Conservation (phyloP, 768 basidiomycete species). For the Suillus cothurnatus region DNA sequence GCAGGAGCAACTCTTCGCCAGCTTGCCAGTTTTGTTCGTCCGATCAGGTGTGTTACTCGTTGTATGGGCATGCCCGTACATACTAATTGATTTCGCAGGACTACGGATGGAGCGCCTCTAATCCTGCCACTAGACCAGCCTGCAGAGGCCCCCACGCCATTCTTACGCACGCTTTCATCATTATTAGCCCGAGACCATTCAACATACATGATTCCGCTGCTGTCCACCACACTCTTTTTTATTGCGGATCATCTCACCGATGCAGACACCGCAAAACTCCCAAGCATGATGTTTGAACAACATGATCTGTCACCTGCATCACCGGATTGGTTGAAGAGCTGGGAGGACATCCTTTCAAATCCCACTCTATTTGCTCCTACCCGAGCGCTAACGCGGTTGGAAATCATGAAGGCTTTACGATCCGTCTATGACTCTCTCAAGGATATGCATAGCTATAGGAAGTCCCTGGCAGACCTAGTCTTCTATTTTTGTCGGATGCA, state of each 20-base stretch:
- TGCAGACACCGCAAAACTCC: conserved; percentile 61
- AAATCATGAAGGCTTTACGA: conserved; percentile 59
- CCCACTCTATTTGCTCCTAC: conserved; percentile 42
- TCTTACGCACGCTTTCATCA: conserved; percentile 61
- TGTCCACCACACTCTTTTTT: conserved; percentile 64
- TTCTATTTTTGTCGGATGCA: conserved; percentile 49
- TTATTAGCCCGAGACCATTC: conserved; percentile 66
- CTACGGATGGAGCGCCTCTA: conserved; percentile 44
- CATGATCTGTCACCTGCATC: conserved; percentile 73
- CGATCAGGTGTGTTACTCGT: conserved; percentile 51
- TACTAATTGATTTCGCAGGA: conserved; percentile 35
- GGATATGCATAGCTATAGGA: conserved; percentile 69
- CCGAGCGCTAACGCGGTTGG: conserved; percentile 54
- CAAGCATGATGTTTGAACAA: conserved; percentile 63
- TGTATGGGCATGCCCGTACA: neutral
- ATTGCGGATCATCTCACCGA: conserved; percentile 74
- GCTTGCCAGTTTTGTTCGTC: conserved; percentile 57
- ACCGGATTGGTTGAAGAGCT: conserved; percentile 70
- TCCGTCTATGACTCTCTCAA: conserved; percentile 64
- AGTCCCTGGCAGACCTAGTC: conserved; percentile 54
- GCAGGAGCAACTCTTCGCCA: conserved; percentile 64
- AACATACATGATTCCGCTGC: conserved; percentile 56
- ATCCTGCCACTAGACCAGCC: conserved; percentile 58
- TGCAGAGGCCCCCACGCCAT: conserved; percentile 55
- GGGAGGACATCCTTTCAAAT: conserved; percentile 59